Evolutionary conservation across 2,329 filamentous ascomycete species (phyloP).

Genomic region (Fusarium pseudograminearum): DNA sequence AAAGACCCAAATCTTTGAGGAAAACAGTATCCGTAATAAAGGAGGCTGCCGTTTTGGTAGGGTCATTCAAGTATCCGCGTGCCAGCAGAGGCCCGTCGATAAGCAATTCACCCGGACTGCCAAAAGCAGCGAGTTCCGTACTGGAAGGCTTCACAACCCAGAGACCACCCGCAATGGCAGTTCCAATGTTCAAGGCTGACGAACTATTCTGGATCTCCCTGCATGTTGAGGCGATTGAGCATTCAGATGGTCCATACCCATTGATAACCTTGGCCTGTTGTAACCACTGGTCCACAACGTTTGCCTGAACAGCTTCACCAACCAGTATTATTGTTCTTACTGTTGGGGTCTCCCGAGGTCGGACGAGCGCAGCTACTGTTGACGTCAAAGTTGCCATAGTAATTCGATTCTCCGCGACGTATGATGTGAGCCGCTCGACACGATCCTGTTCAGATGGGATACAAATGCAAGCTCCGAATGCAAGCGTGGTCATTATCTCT

Average conservation of each 20-base stretch:
- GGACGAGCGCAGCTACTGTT: slow-evolving; percentile 1
- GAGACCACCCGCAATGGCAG: slow-evolving; percentile 7
- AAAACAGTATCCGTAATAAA: slow-evolving; percentile 1
- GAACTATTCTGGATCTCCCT: slow-evolving; percentile 1
- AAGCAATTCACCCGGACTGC: slow-evolving; percentile 4
- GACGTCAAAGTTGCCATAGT: slow-evolving; percentile 2
- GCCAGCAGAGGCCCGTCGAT: slow-evolving; percentile 5
- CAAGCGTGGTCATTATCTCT: slow-evolving; percentile 1
- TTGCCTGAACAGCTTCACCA: slow-evolving; percentile 9
- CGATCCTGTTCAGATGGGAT: slow-evolving; percentile 4
- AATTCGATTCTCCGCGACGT: not conserved
- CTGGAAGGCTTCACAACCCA: slow-evolving; percentile 7
- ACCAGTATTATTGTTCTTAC: slow-evolving; percentile 4
- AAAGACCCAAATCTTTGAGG: not conserved
- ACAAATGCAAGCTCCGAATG: slow-evolving; percentile 5
- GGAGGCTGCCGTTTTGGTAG: not conserved
- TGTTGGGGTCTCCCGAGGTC: slow-evolving; percentile 2
- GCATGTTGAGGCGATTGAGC: slow-evolving; percentile 6
- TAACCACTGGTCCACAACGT: slow-evolving; percentile 6
- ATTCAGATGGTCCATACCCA: slow-evolving; percentile 10
- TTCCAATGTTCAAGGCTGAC: slow-evolving; percentile 4
- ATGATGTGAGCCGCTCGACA: not conserved
- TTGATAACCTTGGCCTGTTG: slow-evolving; percentile 4
- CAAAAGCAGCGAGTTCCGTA: slow-evolving; percentile 6
- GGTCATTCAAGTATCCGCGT: slow-evolving; percentile 7